Evolutionary conservation across 164 flowering plant species (phyloP).

Genomic region (Buxus sempervirens): DNA sequence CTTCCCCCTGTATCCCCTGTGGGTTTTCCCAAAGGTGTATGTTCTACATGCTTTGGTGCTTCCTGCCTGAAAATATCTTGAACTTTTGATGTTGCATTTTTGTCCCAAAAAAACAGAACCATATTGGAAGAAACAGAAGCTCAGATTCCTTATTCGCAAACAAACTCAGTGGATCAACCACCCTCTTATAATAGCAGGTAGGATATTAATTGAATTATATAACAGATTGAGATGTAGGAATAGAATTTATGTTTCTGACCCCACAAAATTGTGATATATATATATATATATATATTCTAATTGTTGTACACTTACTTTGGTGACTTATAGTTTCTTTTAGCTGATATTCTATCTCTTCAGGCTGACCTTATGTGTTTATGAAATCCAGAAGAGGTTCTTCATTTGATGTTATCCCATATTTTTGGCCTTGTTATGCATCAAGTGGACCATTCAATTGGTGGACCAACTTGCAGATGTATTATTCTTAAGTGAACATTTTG

Average conservation of each 20-base stretch:
- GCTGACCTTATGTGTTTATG: background rate
- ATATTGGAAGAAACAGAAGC: slow-evolving; percentile 29
- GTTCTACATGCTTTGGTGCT: background rate
- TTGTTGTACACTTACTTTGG: background rate
- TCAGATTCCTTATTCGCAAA: slow-evolving; percentile 30
- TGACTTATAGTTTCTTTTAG: background rate
- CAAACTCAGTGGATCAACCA: slow-evolving; percentile 30
- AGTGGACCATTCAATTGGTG: background rate
- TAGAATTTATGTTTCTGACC: too few relatives aligned
- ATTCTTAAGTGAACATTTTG: background rate
- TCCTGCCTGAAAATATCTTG: background rate
- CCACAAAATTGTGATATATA: too few relatives aligned
- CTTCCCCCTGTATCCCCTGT: too few relatives aligned
- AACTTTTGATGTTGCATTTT: background rate
- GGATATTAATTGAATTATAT: background rate
- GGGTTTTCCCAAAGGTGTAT: background rate
- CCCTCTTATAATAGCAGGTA: slow-evolving; percentile 50
- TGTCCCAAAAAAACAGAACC: slow-evolving; percentile 20
- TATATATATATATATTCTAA: too few relatives aligned
- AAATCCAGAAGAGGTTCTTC: background rate
- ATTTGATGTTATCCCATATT: background rate
- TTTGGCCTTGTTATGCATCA: background rate
- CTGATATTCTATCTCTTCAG: background rate
- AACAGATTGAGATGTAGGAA: too few relatives aligned
- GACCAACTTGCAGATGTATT: background rate